Conservation (phyloP, 2,329 filamentous ascomycete genomes). For the Chaetomium sp. region DNA sequence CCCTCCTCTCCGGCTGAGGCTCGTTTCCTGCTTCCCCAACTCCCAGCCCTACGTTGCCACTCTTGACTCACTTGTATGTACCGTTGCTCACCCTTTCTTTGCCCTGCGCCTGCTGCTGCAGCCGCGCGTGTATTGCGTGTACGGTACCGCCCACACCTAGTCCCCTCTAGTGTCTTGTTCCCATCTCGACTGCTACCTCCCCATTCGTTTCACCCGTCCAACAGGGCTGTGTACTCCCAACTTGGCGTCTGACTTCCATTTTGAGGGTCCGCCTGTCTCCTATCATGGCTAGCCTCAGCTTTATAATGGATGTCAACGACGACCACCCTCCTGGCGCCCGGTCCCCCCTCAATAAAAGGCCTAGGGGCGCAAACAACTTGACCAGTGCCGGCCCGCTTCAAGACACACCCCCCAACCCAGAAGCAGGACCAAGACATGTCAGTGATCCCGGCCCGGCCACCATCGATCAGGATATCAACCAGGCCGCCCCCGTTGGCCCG, state of each 20-base stretch:
- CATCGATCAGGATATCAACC: constrained; percentile 35
- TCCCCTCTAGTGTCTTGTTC: constrained; percentile 29
- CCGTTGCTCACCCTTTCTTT: constrained; percentile 25
- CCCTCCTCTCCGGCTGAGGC: constrained; percentile 30
- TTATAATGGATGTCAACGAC: constrained; percentile 60
- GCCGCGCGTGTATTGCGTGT: constrained; percentile 32
- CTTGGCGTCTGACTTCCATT: constrained; percentile 47
- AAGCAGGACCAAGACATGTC: constrained; percentile 44
- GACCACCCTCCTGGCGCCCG: constrained; percentile 48
- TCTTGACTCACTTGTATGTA: constrained; percentile 10
- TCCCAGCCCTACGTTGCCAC: constrained; percentile 18
- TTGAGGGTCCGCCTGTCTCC: constrained; percentile 42
- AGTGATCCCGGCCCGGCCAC: constrained; percentile 41
- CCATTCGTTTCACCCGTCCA: constrained; percentile 41
- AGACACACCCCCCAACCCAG: constrained; percentile 39
- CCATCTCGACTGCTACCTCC: constrained; percentile 36
- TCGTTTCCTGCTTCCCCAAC: constrained; percentile 20
- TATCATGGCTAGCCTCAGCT: constrained; percentile 58
- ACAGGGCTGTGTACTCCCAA: constrained; percentile 53
- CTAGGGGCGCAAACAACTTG: constrained; percentile 42
- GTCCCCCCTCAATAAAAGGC: constrained; percentile 49
- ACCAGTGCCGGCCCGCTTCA: constrained; percentile 40
- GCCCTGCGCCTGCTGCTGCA: constrained; percentile 29
- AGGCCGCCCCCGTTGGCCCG: constrained; percentile 28
- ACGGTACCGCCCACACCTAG: constrained; percentile 30